Evolutionary conservation across 352 stramenopile genomes (phyloP).

Genomic region (Blastocystis sp.): DNA sequence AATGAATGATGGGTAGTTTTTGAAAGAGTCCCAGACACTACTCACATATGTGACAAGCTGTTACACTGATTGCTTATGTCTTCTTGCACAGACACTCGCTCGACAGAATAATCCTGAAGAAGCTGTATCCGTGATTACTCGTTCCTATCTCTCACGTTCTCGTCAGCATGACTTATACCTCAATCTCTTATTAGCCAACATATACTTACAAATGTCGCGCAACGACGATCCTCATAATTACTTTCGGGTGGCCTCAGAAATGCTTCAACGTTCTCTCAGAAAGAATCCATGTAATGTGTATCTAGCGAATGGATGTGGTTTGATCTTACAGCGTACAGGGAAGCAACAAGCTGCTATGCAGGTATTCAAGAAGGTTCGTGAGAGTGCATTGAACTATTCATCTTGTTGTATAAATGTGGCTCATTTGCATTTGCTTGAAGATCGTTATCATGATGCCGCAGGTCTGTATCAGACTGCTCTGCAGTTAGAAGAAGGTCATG

Average conservation of each 20-base stretch:
- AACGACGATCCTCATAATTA: neutral
- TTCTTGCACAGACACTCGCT: neutral
- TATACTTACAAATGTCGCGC: slow-evolving; percentile 11
- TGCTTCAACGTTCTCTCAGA: neutral
- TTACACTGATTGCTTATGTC: slow-evolving; percentile 25
- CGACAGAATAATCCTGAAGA: neutral
- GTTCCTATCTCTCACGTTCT: neutral
- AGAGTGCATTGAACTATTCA: slow-evolving; percentile 3
- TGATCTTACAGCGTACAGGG: neutral
- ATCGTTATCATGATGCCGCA: neutral
- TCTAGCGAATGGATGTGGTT: slow-evolving; percentile 22
- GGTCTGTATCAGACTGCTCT: slow-evolving; percentile 18
- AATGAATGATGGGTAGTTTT: neutral
- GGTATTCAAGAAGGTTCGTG: slow-evolving; percentile 50
- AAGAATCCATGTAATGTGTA: slow-evolving; percentile 31
- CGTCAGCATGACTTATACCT: slow-evolving; percentile 14
- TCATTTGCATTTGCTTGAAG: neutral
- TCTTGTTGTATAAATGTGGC: slow-evolving; percentile 41
- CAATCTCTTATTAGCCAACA: slow-evolving; percentile 9
- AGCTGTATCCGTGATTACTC: slow-evolving; percentile 1
- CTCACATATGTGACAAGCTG: slow-evolving; percentile 17
- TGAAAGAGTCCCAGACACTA: slow-evolving; percentile 41
- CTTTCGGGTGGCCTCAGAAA: neutral
- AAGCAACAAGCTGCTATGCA: slow-evolving; percentile 32
- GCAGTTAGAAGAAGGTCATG: neutral